Evolutionary conservation across 108 stramenopile species (phyloP), one percentile per base, ranked within the genome.

Genomic region (Phaeodactylum tricornutum): DNA sequence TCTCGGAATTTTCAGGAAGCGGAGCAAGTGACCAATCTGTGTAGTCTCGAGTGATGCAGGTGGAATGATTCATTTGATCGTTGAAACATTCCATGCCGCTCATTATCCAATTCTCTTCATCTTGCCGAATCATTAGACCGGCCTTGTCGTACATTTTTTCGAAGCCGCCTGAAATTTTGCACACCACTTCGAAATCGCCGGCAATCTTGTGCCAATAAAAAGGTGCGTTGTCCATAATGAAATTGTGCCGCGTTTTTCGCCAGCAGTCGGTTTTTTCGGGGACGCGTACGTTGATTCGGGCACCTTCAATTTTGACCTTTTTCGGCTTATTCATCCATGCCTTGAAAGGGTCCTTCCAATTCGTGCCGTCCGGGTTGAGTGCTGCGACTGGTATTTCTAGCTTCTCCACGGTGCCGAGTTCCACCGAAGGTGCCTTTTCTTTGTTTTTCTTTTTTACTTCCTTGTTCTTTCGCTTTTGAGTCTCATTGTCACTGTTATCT

Each of bases 51-150:
- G 71, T 72, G 32, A 72, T 35, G 45, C 57, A 57, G 0, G 65
- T 35, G 48, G 59, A 62, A 55, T 57, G 57, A 35, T 72, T 62
- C 5, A 54, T 56, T 31, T 48, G 36, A 41, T 61, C 65, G 1
- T 57, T 50, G 25, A 58, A 54, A 47, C 57, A 35, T 43, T 72
- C 57, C n/a, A 72, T 58, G 6, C 71, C 64, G 14, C 29, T 55
- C 29, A 55, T 62, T 6, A 58, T 56, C 71, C 71, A 72, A 34
- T 57, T 57, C 37, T 61, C 57, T 22, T 50, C 71, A 48, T 66
- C 65, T 23, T 66, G 49, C 15, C 71, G 71, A 40, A 72, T 48
- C 71, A 72, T 72, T 29, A 72, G 37, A 5, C 71, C 71, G 9
- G 71, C 71, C 48, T 72, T 66, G 37, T 72, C 71, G 34, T 66